A percentile compares a stretch with the other conserved stretches of the same genome.
Evolutionary conservation across 441 rosid species (phyloP).

Genomic region (Theobroma grandiflorum): DNA sequence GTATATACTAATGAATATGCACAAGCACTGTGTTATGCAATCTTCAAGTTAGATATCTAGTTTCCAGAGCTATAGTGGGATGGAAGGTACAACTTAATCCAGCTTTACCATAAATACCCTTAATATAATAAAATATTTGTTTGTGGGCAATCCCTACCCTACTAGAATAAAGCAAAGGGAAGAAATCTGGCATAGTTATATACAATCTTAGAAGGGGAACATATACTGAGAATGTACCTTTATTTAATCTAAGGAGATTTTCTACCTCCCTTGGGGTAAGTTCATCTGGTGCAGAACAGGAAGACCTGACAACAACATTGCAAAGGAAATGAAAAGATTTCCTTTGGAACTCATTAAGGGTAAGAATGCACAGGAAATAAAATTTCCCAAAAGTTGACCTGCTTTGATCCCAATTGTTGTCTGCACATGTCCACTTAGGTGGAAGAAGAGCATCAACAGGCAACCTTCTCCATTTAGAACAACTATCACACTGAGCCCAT

Average conservation of each 20-base stretch:
- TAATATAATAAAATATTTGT: background rate
- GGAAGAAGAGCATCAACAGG: slow-evolving; percentile 76
- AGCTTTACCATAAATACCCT: background rate
- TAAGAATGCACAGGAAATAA: slow-evolving; percentile 18
- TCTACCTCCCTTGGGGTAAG: slow-evolving; percentile 64
- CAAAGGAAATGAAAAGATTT: slow-evolving; percentile 12
- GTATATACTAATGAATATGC: background rate
- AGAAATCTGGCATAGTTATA: background rate
- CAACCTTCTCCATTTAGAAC: slow-evolving; percentile 77
- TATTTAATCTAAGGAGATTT: slow-evolving; percentile 57
- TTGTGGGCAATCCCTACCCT: background rate
- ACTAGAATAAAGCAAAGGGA: slow-evolving; percentile 6
- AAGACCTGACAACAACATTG: slow-evolving; percentile 49
- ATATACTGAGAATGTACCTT: slow-evolving; percentile 46
- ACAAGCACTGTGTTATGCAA: background rate
- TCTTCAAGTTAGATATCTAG: background rate
- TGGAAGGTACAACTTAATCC: background rate
- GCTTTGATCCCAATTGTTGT: slow-evolving; percentile 68
- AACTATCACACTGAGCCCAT: slow-evolving; percentile 80
- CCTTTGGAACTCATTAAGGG: slow-evolving; percentile 5
- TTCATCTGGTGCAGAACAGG: slow-evolving; percentile 75
- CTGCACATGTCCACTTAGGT: slow-evolving; percentile 72
- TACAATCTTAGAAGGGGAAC: slow-evolving; percentile 4
- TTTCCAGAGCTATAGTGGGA: background rate
- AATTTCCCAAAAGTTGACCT: slow-evolving; percentile 42